These are phyloP conservation scores for Thelonectria discophora DNA, from an alignment of 2,329 filamentous ascomycete species.

Conservation along the genomic window DNA sequence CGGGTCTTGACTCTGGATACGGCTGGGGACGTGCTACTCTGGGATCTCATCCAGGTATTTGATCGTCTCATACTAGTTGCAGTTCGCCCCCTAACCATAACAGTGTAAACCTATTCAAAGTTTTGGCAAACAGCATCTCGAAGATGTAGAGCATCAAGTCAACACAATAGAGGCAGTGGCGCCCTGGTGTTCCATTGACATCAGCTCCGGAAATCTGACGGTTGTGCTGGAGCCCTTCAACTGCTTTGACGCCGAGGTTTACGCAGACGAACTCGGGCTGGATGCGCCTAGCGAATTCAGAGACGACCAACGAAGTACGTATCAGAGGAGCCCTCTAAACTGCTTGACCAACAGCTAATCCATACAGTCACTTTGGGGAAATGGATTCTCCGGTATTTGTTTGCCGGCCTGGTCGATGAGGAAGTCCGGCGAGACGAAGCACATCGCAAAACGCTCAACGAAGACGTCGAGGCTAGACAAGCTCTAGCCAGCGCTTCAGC, in stretches of 20 bases:
- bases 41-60: constrained; percentile 87
- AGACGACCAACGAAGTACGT: constrained; percentile 91
- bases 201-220: constrained; percentile 88
- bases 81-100: constrained; percentile 20
- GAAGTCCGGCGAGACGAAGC: constrained; percentile 83
- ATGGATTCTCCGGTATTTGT: constrained; percentile 94
- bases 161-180: constrained; percentile 90
- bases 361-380: constrained; percentile 89
- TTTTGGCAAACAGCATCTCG: constrained; percentile 94
- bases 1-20: constrained; percentile 92
- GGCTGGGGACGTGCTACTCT: constrained; percentile 91
- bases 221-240: constrained; percentile 94
- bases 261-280: constrained; percentile 86
- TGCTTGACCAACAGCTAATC: constrained; percentile 34
- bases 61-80: too few relatives aligned
- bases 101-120: constrained; percentile 87
- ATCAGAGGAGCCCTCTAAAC: too few relatives aligned
- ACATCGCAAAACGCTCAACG: constrained; percentile 75
- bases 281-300: constrained; percentile 81
- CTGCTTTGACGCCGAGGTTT: constrained; percentile 97
- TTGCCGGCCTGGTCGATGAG: constrained; percentile 87
- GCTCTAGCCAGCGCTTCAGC: constrained; percentile 54
- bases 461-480: constrained; percentile 66
- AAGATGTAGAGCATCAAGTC: constrained; percentile 87
- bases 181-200: constrained; percentile 96